Conservation (phyloP, 1,284 basidiomycete species). For the Exobasidium rhododendri region DNA sequence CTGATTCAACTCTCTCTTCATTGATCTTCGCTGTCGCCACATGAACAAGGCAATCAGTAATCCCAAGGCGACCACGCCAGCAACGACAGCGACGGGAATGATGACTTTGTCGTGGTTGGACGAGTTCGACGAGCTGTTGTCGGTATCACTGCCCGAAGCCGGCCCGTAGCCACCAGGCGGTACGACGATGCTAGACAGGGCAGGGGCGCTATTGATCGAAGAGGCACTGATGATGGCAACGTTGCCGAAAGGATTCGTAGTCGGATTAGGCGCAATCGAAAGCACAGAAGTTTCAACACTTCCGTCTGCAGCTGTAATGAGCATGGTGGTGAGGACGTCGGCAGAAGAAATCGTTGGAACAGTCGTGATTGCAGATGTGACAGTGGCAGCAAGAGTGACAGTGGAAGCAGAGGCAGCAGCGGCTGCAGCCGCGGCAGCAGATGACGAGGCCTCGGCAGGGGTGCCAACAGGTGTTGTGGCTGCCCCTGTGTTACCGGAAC, state of each 20-base stretch:
- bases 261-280: neutral
- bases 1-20: neutral
- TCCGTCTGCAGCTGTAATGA: neutral
- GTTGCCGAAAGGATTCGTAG: conserved; percentile 1
- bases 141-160: neutral
- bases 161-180: neutral
- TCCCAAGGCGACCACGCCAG: neutral
- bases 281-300: neutral
- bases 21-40: neutral
- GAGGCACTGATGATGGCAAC: neutral
- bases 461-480: too few relatives aligned
- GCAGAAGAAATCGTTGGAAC: neutral
- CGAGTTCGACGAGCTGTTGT: neutral
- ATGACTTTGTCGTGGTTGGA: neutral
- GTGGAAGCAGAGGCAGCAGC: neutral
- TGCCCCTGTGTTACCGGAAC: too few relatives aligned
- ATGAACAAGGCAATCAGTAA: neutral
- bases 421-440: conserved; percentile 2
- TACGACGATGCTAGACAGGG: neutral
- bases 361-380: neutral
- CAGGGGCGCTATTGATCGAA: neutral
- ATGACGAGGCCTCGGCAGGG: too few relatives aligned
- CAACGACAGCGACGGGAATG: neutral
- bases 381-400: conserved; percentile 1
- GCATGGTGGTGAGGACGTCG: neutral